Percentiles rank a stretch among this genome's conserved stretches.
phyloP scores from a whole-genome alignment of 441 rosid species.

The Arabidopsis lyrata region DNA sequence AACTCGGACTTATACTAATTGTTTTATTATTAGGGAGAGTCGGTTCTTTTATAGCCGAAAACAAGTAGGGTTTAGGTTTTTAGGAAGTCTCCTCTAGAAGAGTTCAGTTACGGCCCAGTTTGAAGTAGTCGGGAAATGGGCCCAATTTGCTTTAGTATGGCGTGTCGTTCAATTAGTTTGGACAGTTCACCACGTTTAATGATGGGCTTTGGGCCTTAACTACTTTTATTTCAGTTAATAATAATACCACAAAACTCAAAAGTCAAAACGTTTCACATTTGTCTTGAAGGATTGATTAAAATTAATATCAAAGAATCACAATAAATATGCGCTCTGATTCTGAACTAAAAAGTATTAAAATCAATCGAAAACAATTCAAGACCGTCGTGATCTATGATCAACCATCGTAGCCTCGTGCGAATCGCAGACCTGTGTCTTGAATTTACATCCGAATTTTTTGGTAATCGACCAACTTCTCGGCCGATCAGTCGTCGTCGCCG shows the following conservation, averaged over 20 bases:
- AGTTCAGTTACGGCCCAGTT: constrained; percentile 17
- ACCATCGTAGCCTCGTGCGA: constrained; percentile 79
- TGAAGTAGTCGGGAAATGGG: not conserved
- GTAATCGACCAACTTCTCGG: constrained; percentile 67
- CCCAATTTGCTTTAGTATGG: not conserved
- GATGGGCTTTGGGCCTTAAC: constrained; percentile 14
- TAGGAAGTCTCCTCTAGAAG: not conserved
- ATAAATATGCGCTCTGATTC: constrained; percentile 19
- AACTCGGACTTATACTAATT: not conserved
- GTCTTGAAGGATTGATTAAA: constrained; percentile 9
- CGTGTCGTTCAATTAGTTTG: too few species aligned
- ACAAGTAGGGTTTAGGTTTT: constrained; percentile 13
- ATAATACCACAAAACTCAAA: not conserved
- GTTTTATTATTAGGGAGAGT: not conserved
- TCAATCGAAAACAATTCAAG: constrained; percentile 14
- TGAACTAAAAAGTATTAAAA: constrained; percentile 18
- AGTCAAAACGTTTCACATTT: constrained; percentile 12
- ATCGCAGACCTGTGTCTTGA: constrained; percentile 91
- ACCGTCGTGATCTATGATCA: constrained; percentile 47
- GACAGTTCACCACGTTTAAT: too few species aligned
- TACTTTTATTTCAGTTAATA: constrained; percentile 15
- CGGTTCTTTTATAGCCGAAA: not conserved
- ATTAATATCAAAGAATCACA: constrained; percentile 36
- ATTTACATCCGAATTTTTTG: constrained; percentile 78
- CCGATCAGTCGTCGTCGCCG: constrained; percentile 38